phyloP scores from a whole-genome alignment of 139 green algal species.

The Zygnema circumcarinatum region DNA sequence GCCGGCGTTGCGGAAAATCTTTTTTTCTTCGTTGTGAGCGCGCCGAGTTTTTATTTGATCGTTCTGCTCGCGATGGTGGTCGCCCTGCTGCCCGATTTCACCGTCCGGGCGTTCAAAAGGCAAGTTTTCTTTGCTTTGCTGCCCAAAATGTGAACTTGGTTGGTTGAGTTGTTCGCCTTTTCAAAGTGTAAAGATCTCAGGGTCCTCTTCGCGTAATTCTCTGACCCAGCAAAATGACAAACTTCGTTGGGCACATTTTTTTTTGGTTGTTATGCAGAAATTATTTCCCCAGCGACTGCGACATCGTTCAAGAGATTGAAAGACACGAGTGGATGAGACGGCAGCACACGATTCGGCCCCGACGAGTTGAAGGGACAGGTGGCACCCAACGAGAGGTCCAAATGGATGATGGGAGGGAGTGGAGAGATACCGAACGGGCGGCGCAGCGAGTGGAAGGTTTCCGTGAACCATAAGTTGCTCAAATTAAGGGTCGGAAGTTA shows the following conservation, averaged over 20 bases:
- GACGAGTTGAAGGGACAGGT: too few relatives aligned
- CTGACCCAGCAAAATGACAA: neutral
- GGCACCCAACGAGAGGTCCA: too few relatives aligned
- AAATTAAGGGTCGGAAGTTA: too few relatives aligned
- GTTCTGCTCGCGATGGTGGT: slow-evolving; percentile 27
- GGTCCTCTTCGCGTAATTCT: neutral
- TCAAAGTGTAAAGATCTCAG: neutral
- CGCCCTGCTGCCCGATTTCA: slow-evolving; percentile 37
- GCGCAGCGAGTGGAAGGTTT: too few relatives aligned
- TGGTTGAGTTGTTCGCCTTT: neutral
- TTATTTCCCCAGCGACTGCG: slow-evolving; percentile 18
- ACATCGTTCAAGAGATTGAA: slow-evolving; percentile 34
- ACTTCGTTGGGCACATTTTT: neutral
- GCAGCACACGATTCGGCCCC: too few relatives aligned
- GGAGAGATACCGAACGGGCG: too few relatives aligned
- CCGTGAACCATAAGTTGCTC: too few relatives aligned
- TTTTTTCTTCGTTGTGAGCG: neutral
- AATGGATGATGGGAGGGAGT: too few relatives aligned
- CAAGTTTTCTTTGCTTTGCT: neutral
- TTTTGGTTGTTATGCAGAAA: slow-evolving; percentile 8
- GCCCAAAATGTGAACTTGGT: slow-evolving; percentile 1
- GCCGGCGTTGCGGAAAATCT: neutral
- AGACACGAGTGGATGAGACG: neutral
- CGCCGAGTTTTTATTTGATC: slow-evolving; percentile 37
- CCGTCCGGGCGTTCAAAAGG: neutral